These are phyloP conservation scores for Russula compacta DNA, from an alignment of 768 basidiomycete species.

Conservation along the genomic window DNA sequence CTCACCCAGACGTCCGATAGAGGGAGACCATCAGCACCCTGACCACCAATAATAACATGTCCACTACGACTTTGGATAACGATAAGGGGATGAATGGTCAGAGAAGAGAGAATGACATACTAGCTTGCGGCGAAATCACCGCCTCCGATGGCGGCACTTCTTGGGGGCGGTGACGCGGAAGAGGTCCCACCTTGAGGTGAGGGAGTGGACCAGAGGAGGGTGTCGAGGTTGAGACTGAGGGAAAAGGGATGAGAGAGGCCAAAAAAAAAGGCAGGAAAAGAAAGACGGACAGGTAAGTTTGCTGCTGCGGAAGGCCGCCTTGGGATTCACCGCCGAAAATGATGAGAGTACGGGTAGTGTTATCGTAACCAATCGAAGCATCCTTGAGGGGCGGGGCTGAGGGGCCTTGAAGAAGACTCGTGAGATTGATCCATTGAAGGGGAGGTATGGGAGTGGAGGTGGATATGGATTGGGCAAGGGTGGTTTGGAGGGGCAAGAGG, in stretches of 20 bases:
- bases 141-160: constrained; percentile 57
- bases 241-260: constrained; percentile 7
- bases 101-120: constrained; percentile 35
- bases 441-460: constrained; percentile 49
- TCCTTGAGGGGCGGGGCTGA: constrained; percentile 54
- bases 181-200: constrained; percentile 39
- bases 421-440: constrained; percentile 65
- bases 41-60: constrained; percentile 68
- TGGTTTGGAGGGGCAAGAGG: constrained; percentile 21
- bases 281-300: constrained; percentile 56
- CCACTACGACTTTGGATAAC: constrained; percentile 50
- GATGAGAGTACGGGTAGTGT: constrained; percentile 44
- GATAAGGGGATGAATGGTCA: constrained; percentile 15
- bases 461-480: constrained; percentile 41
- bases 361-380: constrained; percentile 54
- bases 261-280: neutral
- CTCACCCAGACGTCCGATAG: constrained; percentile 70
- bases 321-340: constrained; percentile 72
- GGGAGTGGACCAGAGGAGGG: constrained; percentile 53
- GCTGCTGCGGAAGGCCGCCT: constrained; percentile 49
- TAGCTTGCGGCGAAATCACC: constrained; percentile 75
- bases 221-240: constrained; percentile 51
- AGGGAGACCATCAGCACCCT: constrained; percentile 41
- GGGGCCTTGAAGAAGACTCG: constrained; percentile 44
- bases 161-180: constrained; percentile 42